phyloP scores from a whole-genome alignment of 2,329 filamentous ascomycete genomes.

The Colletotrichum lentis region DNA sequence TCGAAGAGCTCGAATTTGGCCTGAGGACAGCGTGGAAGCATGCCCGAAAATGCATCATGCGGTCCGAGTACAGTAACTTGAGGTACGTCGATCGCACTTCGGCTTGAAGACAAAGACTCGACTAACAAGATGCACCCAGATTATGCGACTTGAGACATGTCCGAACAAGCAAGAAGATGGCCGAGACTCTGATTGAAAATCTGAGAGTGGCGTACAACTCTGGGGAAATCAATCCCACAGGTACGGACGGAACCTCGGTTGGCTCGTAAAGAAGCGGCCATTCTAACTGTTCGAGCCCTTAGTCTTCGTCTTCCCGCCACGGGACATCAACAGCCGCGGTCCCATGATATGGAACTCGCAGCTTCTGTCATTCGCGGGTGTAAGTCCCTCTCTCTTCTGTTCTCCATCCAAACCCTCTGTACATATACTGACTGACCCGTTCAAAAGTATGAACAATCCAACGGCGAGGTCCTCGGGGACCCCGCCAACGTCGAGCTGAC shows the following conservation, averaged over 20 bases:
- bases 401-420: too few species aligned
- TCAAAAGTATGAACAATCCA: conserved; percentile 30
- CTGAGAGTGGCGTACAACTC: conserved; percentile 32
- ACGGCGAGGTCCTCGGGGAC: conserved; percentile 30
- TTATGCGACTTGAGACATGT: conserved; percentile 34
- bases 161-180: conserved; percentile 36
- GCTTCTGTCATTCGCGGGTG: conserved; percentile 30
- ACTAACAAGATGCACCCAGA: background rate
- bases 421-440: background rate
- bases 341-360: conserved; percentile 37
- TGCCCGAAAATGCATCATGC: conserved; percentile 36
- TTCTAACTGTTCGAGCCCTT: background rate
- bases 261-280: too few species aligned
- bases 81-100: conserved; percentile 4
- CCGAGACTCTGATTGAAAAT: conserved; percentile 32
- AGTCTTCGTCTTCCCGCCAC: conserved; percentile 35
- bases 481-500: conserved; percentile 34
- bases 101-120: too few species aligned
- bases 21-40: conserved; percentile 31
- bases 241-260: background rate
- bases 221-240: conserved; percentile 34
- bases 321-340: conserved; percentile 30
- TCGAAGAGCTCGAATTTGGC: conserved; percentile 35
- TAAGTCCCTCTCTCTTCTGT: background rate
- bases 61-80: conserved; percentile 31